These are phyloP conservation scores for Aspergillus ibericus DNA, from an alignment of 2,329 filamentous ascomycete species.

Conservation along the genomic window DNA sequence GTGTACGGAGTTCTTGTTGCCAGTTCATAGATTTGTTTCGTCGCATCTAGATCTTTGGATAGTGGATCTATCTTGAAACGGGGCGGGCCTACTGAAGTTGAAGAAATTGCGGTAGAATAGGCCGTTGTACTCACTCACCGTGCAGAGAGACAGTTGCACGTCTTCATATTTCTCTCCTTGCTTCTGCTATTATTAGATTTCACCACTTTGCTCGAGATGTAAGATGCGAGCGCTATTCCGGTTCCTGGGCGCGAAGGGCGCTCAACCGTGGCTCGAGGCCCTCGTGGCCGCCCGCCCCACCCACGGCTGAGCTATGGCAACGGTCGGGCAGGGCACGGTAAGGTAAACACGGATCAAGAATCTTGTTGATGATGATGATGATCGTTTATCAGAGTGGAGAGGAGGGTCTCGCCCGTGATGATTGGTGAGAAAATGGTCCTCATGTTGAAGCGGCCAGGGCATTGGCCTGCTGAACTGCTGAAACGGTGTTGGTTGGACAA, in stretches of 20 bases:
- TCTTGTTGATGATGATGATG: not conserved
- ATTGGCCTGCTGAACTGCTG: not conserved
- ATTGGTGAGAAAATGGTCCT: not conserved
- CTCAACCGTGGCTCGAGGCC: conserved; percentile 12
- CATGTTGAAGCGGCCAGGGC: not conserved
- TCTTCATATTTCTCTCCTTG: not conserved
- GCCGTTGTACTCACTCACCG: no score
- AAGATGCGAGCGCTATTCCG: not conserved
- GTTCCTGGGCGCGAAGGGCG: not conserved
- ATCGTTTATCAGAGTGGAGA: not conserved
- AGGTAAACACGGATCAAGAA: conserved; percentile 9
- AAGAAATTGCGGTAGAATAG: not conserved
- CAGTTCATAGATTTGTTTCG: not conserved
- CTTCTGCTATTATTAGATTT: not conserved
- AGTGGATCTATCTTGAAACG: not conserved
- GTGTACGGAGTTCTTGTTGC: not conserved
- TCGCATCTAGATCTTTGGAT: not conserved
- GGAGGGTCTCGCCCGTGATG: not conserved
- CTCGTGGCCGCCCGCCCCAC: conserved; percentile 10
- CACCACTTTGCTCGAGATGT: not conserved
- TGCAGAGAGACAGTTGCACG: not conserved
- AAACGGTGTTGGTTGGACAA: not conserved
- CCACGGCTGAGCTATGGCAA: conserved; percentile 4
- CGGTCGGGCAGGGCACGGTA: not conserved
- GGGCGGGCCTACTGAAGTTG: not conserved